Base-by-base conservation (phyloP, 306 rosid genomes). In the Astragalus membranaceus region DNA sequence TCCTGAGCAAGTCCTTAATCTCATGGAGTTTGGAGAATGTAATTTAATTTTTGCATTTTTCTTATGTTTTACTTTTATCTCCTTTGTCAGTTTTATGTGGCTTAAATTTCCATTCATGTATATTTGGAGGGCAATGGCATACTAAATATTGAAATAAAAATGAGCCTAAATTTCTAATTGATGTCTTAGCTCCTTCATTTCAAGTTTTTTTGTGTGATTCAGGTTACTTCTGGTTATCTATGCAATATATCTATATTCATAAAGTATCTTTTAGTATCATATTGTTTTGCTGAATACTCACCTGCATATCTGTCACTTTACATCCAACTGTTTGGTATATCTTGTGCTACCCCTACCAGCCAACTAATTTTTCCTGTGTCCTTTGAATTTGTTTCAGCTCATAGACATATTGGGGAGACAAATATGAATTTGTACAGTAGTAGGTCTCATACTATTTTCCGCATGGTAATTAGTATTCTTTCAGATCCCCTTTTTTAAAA, bases 381-480 rank as follows among this genome's bases (percentile, higher is more conserved):
- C 44, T 63, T 52, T 51, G 60, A 11, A 17, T 76, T 64, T 52
- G 70, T 54, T 77, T 74, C 90, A 94, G 98, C 97, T 53, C 97
- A 88, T 87, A 95, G 96, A 54, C 98, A 88, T 84, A 90, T 94
- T 42, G 98, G 97, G 70, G 97, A 94, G 87, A 90, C 98, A 81
- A 94, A 88, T 72, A 94, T 94, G 98, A 94, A 94, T 70, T 37
- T 90, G 58, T 85, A 90, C 81, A 88, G 98, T 77, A 94, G 98
- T 54, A 89, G 98, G 72, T 94, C 98, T 35, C 97, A 94, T 77
- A 94, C 98, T 70, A 94, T 94, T 77, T 94, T 94, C 67, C 95
- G 98, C 74, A 94, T 94, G 98, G 98, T 94, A 87, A 73, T 10
- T 42, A 50, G 10, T 67, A 50, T 44, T 75, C 81, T 54, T 74